Evolutionary conservation across 1,284 basidiomycete species (phyloP), one percentile per base, ranked within the genome.

Genomic region (Rugosomyces carneus): DNA sequence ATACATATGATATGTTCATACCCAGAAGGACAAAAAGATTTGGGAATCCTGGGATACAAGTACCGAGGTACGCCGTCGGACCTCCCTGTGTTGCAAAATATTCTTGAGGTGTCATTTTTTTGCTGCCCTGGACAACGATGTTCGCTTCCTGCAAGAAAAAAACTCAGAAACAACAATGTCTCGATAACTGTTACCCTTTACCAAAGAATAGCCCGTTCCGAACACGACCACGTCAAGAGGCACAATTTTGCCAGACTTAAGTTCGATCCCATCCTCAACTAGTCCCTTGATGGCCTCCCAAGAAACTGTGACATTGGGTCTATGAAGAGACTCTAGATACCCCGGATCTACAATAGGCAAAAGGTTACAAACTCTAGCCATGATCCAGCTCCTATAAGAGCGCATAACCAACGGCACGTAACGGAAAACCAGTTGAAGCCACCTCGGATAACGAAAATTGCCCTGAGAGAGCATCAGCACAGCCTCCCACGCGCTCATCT

Each of bases 201-300:
- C 74, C 36, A 70, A 38, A 18, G 64, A 65, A 55, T 71, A 78
- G 1, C 75, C 75, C 8, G 75, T 78, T 19, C 66, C 70, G 53
- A 75, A 73, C 18, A 78, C 68, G 45, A 77, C 70, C 15, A 73
- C 66, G 55, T 78, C 75, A 27, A 76, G 53, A n/a, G 70, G 65
- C 20, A 78, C 51, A 19, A 68, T 49, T 47, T 73, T 65, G 18
- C 77, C 80, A 3, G 67, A 71, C 51, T 70, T 67, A 20, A 78
- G 64, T 48, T 66, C 62, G 45, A 81, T 59, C 0, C 73, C 75
- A 18, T 69, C 63, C 45, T 70, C 64, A 1, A 68, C 66, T 34
- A 77, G 53, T 24, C 57, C 55, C 18, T 67, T 64, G 54, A 78
- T 76, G 7, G 57, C 58, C 24, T 70, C 69, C 65, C 71, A 75